Base-by-base conservation (phyloP, 139 green algal genomes). In the Chlorella sp. region DNA sequence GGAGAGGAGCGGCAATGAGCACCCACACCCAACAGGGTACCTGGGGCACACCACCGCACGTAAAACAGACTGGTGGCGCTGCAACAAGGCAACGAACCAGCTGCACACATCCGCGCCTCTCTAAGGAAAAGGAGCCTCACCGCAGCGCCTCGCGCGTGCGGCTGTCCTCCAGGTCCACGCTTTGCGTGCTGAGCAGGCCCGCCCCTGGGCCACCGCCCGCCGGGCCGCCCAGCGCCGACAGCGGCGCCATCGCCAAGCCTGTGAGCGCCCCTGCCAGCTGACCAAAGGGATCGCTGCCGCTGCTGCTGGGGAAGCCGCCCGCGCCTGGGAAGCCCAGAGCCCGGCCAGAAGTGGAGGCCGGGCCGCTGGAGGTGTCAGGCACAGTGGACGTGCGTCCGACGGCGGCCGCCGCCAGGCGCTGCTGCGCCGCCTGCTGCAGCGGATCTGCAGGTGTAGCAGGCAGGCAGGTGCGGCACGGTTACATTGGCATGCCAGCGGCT, bases 91-190 rank as follows among this genome's bases (percentile, higher is more conserved):
- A n/a, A n/a, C n/a, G n/a, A n/a, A n/a, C n/a, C n/a, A n/a, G n/a
- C n/a, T n/a, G n/a, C n/a, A n/a, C n/a, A n/a, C n/a, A n/a, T n/a
- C n/a, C n/a, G n/a, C n/a, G n/a, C n/a, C n/a, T n/a, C n/a, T n/a
- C n/a, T n/a, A n/a, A n/a, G n/a, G n/a, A n/a, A 11, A 15, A 68
- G 23, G 62, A n/a, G n/a, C 13, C 89, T 72, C 90, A 93, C 80
- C 88, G 87, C 21, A 98, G 87, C 12, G 93, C 91, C 76, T 96
- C 92, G 1, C 93, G 86, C 41, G 92, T 90, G 68, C 69, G 82
- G 0, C 23, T 60, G 57, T 82, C 75, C 36, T 82, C 75, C 34
- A 72, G 17, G 36, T 82, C 75, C 23, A 71, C 34, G 75, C 56
- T 71, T 21, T 60, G 51, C 51, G 51, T 60, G 51, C 51, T 60